Conservation (phyloP, 148 eudicot genomes). For the Chenopodium formosanum region DNA sequence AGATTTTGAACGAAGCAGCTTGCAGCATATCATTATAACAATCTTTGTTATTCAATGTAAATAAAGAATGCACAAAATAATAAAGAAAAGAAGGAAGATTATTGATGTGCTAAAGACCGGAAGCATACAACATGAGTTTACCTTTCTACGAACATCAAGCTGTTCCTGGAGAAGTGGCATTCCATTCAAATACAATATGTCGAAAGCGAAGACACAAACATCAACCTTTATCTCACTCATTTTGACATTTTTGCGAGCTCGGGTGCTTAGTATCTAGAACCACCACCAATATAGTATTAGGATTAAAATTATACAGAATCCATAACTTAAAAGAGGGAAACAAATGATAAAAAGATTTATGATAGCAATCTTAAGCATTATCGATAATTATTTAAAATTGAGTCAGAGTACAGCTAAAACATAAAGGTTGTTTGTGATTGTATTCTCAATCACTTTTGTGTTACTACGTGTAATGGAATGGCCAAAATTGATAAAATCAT, state of each 20-base stretch:
- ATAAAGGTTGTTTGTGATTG: background rate
- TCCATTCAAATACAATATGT: conserved; percentile 78
- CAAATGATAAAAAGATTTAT: background rate
- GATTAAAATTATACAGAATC: background rate
- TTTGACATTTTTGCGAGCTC: conserved; percentile 92
- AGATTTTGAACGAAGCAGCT: background rate
- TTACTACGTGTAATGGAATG: no score
- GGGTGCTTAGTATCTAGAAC: conserved; percentile 74
- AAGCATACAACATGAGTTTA: conserved; percentile 26
- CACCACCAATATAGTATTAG: background rate
- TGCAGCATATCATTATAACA: background rate
- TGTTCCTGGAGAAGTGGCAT: conserved; percentile 88
- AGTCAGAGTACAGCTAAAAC: background rate
- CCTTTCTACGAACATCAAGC: conserved; percentile 82
- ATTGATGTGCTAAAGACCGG: background rate
- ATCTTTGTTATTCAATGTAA: background rate
- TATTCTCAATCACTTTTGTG: background rate
- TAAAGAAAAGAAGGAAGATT: background rate
- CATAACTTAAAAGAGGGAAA: background rate
- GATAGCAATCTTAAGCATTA: conserved; percentile 3
- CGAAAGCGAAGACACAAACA: conserved; percentile 89
- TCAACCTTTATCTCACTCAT: conserved; percentile 83
- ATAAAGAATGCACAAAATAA: background rate
- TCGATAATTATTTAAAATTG: background rate
- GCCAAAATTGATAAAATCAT: background rate